These are phyloP conservation scores for Trichosanthes truncata DNA, from an alignment of 306 rosid genomes.

Conservation along the genomic window DNA sequence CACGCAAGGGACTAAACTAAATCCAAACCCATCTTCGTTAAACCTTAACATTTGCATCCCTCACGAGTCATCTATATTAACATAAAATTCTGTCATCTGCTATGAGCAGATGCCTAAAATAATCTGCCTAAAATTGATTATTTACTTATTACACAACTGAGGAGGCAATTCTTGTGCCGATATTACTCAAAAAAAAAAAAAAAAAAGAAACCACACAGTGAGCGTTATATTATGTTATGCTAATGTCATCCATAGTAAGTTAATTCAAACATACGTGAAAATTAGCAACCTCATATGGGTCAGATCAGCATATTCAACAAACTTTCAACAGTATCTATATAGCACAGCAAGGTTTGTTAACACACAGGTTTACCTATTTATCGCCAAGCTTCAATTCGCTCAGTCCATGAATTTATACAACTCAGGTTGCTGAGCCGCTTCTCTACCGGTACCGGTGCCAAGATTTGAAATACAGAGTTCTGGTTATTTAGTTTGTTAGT, in stretches of 20 bases:
- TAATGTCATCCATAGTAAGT: not conserved
- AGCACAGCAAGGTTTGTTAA: not conserved
- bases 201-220: not conserved
- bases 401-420: slow-evolving; percentile 32
- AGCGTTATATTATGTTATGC: not conserved
- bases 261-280: not conserved
- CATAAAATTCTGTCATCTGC: not conserved
- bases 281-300: not conserved
- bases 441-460: slow-evolving; percentile 23
- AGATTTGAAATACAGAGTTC: slow-evolving; percentile 21
- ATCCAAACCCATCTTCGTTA: not conserved
- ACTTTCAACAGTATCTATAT: not conserved
- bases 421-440: slow-evolving; percentile 43
- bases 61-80: not conserved
- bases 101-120: not conserved
- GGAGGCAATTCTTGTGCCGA: not conserved
- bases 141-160: not conserved
- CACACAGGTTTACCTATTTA: slow-evolving; percentile 16
- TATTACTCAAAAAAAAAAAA: not conserved
- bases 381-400: slow-evolving; percentile 59
- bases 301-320: not conserved
- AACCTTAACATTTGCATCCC: not conserved
- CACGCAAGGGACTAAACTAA: no score
- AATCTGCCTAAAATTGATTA: not conserved
- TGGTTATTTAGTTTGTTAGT: slow-evolving; percentile 24